A percentile compares a stretch with the other conserved stretches of the same genome.
Evolutionary conservation across 805 yeast genomes (phyloP).

Genomic region (Yamadazyma sp.): DNA sequence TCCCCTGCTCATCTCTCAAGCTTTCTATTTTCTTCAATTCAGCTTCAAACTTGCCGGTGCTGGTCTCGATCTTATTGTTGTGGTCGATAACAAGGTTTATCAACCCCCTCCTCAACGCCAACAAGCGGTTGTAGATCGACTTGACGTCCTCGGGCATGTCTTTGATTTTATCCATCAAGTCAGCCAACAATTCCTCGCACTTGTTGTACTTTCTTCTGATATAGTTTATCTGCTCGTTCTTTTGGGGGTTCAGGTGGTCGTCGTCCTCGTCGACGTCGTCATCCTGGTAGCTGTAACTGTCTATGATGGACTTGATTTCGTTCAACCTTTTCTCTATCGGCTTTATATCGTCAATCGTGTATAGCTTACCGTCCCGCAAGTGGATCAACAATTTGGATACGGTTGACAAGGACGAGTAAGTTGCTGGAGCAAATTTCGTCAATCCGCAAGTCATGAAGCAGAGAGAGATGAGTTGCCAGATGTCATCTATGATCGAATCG

Average conservation of each 20-base stretch:
- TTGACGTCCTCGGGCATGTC: constrained; percentile 41
- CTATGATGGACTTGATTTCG: constrained; percentile 67
- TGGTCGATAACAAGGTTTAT: constrained; percentile 36
- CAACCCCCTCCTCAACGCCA: constrained; percentile 61
- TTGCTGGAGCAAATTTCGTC: constrained; percentile 88
- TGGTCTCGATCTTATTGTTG: constrained; percentile 6
- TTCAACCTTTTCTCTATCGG: constrained; percentile 74
- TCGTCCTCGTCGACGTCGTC: constrained; percentile 18
- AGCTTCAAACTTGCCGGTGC: constrained; percentile 18
- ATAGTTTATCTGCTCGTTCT: constrained; percentile 59
- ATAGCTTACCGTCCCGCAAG: constrained; percentile 75
- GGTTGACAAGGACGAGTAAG: constrained; percentile 85
- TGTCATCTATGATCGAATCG: constrained; percentile 80
- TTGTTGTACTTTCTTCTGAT: constrained; percentile 63
- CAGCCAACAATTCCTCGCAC: constrained; percentile 57
- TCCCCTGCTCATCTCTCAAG: constrained; percentile 57
- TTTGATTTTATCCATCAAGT: constrained; percentile 53
- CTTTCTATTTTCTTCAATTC: constrained; percentile 30
- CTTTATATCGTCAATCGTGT: constrained; percentile 76
- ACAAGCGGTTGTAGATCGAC: constrained; percentile 54
- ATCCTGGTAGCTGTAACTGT: constrained; percentile 32
- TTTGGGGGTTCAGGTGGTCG: constrained; percentile 7
- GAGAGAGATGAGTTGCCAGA: constrained; percentile 81
- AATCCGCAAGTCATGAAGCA: constrained; percentile 91
- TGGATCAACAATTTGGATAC: constrained; percentile 84